phyloP scores from a whole-genome alignment of 208 protist species.

The Tritrichomonas foetus region DNA sequence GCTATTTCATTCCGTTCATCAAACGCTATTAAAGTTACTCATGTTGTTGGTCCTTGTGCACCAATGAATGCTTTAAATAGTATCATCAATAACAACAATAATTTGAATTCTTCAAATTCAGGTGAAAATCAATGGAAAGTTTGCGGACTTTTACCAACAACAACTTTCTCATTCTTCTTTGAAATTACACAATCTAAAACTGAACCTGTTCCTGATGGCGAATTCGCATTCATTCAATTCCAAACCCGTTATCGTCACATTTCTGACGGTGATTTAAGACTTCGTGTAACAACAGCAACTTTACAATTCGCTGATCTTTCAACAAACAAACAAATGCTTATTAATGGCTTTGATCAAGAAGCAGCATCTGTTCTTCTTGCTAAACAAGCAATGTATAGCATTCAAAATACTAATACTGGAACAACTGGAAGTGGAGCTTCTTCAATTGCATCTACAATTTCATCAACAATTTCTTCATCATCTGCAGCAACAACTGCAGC shows the following conservation, averaged over 20 bases:
- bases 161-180: constrained; percentile 89
- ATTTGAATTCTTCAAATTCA: constrained; percentile 54
- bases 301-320: background rate
- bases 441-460: too few relatives aligned
- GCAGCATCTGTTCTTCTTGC: constrained; percentile 89
- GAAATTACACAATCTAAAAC: constrained; percentile 73
- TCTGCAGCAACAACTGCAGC: constrained; percentile 85
- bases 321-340: constrained; percentile 44
- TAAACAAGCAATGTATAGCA: constrained; percentile 82
- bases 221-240: constrained; percentile 66
- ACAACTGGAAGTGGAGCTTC: too few relatives aligned
- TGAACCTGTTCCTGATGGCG: constrained; percentile 40
- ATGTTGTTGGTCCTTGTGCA: background rate
- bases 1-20: background rate
- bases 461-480: too few relatives aligned
- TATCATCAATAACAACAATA: constrained; percentile 56
- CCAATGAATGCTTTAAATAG: background rate
- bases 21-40: background rate
- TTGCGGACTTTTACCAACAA: constrained; percentile 76
- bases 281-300: constrained; percentile 63
- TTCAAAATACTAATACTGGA: constrained; percentile 48
- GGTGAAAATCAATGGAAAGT: constrained; percentile 92
- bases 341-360: constrained; percentile 85
- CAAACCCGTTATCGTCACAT: constrained; percentile 80
- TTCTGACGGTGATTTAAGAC: constrained; percentile 51